Evolutionary conservation across 2,329 filamentous ascomycete species (phyloP).

Genomic region (Nannizziopsis barbatae): DNA sequence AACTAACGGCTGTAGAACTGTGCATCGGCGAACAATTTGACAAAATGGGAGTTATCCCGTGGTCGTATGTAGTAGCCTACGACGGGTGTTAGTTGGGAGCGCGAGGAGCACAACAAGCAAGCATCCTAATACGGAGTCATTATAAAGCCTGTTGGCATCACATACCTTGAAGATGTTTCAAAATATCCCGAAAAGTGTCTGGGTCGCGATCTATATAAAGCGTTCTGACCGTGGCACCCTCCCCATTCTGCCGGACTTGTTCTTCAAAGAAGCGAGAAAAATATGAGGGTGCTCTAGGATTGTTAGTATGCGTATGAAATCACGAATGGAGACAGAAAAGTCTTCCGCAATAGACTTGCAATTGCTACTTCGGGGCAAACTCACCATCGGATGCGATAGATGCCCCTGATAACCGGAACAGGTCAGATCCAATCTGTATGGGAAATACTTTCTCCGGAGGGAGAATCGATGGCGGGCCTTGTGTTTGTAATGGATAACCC

Average conservation of each 20-base stretch:
- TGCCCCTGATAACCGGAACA: conserved; percentile 59
- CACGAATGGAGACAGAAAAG: neutral
- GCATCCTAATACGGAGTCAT: neutral
- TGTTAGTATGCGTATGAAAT: conserved; percentile 34
- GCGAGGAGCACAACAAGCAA: neutral
- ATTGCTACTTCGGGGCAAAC: too few relatives aligned
- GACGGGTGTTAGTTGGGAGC: neutral
- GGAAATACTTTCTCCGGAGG: conserved; percentile 55
- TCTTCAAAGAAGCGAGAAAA: conserved; percentile 90
- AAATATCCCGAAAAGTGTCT: conserved; percentile 76
- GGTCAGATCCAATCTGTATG: conserved; percentile 57
- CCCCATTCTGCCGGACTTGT: conserved; percentile 57
- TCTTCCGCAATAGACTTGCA: too few relatives aligned
- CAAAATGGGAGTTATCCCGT: conserved; percentile 73
- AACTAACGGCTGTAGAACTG: conserved; percentile 73
- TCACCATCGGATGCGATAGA: conserved; percentile 62
- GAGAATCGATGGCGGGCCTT: conserved; percentile 22
- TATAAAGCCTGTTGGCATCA: neutral
- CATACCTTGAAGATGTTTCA: conserved; percentile 67
- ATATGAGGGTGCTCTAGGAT: conserved; percentile 73
- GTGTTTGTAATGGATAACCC: conserved; percentile 3
- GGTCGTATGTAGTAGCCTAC: conserved; percentile 72
- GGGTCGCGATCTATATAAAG: conserved; percentile 94
- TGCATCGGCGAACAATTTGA: conserved; percentile 84
- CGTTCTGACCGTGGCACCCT: conserved; percentile 56